Evolutionary conservation across 495 filamentous ascomycete species (phyloP).

Genomic region (Hyaloscypha bicolor): DNA sequence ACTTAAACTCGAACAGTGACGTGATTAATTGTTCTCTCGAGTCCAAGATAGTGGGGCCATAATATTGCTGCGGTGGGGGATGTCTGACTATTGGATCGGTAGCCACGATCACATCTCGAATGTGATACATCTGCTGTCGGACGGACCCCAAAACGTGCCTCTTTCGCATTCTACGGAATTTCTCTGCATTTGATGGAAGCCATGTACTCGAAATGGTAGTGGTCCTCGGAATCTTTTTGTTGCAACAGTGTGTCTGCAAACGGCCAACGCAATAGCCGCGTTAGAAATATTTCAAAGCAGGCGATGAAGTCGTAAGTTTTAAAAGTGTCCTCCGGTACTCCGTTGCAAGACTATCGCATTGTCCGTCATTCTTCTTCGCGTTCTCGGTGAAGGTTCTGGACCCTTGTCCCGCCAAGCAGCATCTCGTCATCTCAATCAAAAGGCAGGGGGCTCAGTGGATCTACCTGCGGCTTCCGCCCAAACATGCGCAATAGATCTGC

Average conservation of each 20-base stretch:
- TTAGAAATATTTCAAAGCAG: no score
- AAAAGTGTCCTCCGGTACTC: no score
- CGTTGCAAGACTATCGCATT: neutral
- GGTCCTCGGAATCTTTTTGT: no score
- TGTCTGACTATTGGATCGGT: neutral
- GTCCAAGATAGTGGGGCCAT: neutral
- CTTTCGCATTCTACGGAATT: neutral
- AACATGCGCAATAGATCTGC: neutral
- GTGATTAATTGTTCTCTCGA: no score
- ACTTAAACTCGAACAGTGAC: no score
- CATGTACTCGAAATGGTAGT: no score
- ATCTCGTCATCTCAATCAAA: slow-evolving; percentile 1
- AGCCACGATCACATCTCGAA: neutral
- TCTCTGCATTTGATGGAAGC: neutral
- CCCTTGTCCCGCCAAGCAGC: neutral
- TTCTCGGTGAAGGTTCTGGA: neutral
- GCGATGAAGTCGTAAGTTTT: no score
- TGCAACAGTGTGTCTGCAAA: no score
- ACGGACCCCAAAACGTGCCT: neutral
- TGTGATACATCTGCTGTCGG: neutral
- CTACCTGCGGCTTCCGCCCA: neutral
- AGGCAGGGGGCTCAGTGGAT: neutral
- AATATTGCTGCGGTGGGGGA: neutral
- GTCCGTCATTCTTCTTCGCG: neutral
- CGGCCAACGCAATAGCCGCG: no score